Base-by-base conservation (phyloP, 306 rosid genomes). In the Senna tora region DNA sequence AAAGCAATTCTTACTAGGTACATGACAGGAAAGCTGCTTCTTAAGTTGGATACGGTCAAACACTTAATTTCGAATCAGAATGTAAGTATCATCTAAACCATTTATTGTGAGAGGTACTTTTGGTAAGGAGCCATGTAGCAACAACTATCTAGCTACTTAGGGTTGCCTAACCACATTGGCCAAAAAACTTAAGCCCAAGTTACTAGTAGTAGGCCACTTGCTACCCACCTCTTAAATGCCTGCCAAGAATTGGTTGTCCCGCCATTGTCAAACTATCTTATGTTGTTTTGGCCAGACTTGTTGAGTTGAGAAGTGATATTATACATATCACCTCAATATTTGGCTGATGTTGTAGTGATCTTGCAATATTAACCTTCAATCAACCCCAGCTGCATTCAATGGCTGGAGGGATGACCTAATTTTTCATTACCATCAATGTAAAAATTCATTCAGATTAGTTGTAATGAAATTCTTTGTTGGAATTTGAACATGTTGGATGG, bases 1-100 rank as follows among this genome's bases (percentile, higher is more conserved):
- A 55, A 25, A 12, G 22, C 33, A 56, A 20, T 54, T 52, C 49
- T 50, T 14, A 20, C 66, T 67, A 83, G 87, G 33, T 79, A 62
- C 73, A 72, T 47, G 74, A 75, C 83, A 0, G 84, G 67, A 59
- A 83, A 83, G 57, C 73, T 75, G 41, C 84, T 83, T 50, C 74
- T 79, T n/a, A 76, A 83, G 75, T 68, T 79, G 79, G 81, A 75
- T 49, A 61, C 64, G 13, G 65, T 83, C 22, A 69, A 76, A 66
- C 67, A 39, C 79, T 28, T 79, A 50, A 67, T 79, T 61, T 79
- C 59, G 21, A 79, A 75, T 36, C 81, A 61, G 36, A 79, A 67
- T 60, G 87, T 83, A 66, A 76, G 76, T 42, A 71, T 39, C 46
- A 67, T 75, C 55, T 60, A 32, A 22, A 53, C 72, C 41, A 50